Conservation (phyloP, 2,329 filamentous ascomycete genomes). For the Aspergillus sp. region DNA sequence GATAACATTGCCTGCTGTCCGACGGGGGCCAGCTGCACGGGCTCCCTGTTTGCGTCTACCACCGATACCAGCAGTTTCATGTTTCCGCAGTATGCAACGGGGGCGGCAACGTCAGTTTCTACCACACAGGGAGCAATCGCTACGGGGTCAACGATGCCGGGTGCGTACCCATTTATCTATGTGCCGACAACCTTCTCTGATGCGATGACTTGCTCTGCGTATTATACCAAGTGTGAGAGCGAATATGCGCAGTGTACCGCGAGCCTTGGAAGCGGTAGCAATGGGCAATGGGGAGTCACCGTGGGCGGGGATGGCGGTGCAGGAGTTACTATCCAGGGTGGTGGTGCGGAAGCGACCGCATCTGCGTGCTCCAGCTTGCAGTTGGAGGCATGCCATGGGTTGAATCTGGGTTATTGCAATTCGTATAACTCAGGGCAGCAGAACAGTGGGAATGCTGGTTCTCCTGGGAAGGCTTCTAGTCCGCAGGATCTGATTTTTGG, state of each 20-base stretch:
- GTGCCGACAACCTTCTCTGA: slow-evolving; percentile 48
- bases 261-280: slow-evolving; percentile 28
- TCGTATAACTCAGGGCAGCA: slow-evolving; percentile 12
- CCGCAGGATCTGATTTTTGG: slow-evolving; percentile 37
- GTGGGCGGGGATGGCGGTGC: slow-evolving; percentile 40
- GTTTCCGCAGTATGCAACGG: slow-evolving; percentile 26
- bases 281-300: slow-evolving; percentile 44
- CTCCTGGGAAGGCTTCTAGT: slow-evolving; percentile 23
- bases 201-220: slow-evolving; percentile 44
- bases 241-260: slow-evolving; percentile 39
- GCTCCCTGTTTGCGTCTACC: slow-evolving; percentile 37
- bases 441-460: slow-evolving; percentile 12
- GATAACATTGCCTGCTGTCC: slow-evolving; percentile 57
- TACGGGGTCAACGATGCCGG: slow-evolving; percentile 39
- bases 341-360: slow-evolving; percentile 34
- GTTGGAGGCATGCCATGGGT: slow-evolving; percentile 40
- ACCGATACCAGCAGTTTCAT: slow-evolving; percentile 23
- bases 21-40: slow-evolving; percentile 49
- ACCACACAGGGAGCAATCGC: slow-evolving; percentile 14
- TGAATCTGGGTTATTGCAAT: slow-evolving; percentile 41
- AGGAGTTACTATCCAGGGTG: slow-evolving; percentile 42
- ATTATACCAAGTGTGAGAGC: slow-evolving; percentile 46
- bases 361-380: slow-evolving; percentile 43
- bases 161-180: slow-evolving; percentile 45
- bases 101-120: slow-evolving; percentile 23